These are phyloP conservation scores for Solanum hybrid DNA, from an alignment of 305 asterid species.

Conservation along the genomic window DNA sequence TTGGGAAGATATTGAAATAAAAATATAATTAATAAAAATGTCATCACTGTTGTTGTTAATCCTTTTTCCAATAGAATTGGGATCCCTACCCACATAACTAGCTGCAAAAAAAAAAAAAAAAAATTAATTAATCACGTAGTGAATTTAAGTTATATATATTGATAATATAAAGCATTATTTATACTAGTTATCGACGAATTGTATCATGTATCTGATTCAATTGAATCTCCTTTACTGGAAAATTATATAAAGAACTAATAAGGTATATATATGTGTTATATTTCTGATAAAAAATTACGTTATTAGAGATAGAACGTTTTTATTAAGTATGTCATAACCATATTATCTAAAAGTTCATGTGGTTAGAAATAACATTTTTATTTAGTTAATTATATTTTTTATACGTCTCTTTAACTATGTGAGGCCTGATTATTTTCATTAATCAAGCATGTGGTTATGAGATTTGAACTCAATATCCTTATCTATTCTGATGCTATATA, in stretches of 20 bases:
- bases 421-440: neutral
- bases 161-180: neutral
- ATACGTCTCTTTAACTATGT: neutral
- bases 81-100: constrained; percentile 65
- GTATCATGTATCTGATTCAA: neutral
- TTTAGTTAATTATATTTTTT: neutral
- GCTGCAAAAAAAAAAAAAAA: constrained; percentile 33
- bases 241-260: neutral
- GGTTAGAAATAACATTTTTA: neutral
- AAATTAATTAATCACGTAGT: neutral
- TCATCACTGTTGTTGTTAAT: constrained; percentile 59
- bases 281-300: neutral
- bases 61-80: constrained; percentile 59
- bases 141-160: neutral
- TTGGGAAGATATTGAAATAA: constrained; percentile 80
- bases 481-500: neutral
- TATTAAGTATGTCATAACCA: neutral
- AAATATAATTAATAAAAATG: constrained; percentile 51
- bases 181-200: neutral
- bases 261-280: neutral
- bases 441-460: neutral
- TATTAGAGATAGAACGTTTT: neutral
- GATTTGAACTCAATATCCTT: no score
- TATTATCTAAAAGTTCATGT: neutral
- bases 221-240: neutral